Conservation (phyloP, 345 rosid species). For the Pugionium cornutum region DNA sequence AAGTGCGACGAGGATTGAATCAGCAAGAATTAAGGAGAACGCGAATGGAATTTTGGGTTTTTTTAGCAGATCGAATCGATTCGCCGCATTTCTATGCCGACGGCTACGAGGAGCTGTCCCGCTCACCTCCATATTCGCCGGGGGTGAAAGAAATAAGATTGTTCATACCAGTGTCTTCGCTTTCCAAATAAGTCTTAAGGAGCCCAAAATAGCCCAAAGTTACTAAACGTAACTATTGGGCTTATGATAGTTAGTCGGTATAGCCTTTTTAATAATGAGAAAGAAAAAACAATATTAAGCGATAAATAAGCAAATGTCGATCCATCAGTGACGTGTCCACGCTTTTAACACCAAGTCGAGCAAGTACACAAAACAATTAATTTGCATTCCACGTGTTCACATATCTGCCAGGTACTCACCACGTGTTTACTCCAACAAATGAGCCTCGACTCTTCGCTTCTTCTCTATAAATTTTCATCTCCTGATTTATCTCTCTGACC, state of each 20-base stretch:
- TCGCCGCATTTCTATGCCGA: constrained; percentile 20
- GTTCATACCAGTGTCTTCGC: constrained; percentile 18
- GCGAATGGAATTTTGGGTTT: constrained; percentile 50
- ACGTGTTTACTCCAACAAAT: constrained; percentile 41
- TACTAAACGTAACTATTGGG: neutral
- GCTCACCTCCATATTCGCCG: constrained; percentile 42
- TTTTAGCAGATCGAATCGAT: constrained; percentile 33
- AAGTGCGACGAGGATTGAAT: constrained; percentile 67
- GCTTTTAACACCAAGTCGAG: neutral
- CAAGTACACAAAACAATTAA: neutral
- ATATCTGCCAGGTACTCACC: constrained; percentile 28
- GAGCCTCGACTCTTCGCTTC: constrained; percentile 11
- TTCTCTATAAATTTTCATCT: constrained; percentile 12
- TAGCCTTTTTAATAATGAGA: neutral
- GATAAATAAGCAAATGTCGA: neutral
- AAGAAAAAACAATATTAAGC: neutral
- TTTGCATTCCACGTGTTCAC: constrained; percentile 26
- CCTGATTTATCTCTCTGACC: constrained; percentile 28
- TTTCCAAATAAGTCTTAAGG: constrained; percentile 14
- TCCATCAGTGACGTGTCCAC: constrained; percentile 30
- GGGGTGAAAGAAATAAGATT: constrained; percentile 15
- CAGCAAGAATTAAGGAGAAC: constrained; percentile 50
- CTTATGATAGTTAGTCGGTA: constrained; percentile 13
- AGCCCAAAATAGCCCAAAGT: constrained; percentile 12
- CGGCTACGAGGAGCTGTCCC: constrained; percentile 33